phyloP scores from a whole-genome alignment of 768 basidiomycete species.

The Cantharellus anzutake region DNA sequence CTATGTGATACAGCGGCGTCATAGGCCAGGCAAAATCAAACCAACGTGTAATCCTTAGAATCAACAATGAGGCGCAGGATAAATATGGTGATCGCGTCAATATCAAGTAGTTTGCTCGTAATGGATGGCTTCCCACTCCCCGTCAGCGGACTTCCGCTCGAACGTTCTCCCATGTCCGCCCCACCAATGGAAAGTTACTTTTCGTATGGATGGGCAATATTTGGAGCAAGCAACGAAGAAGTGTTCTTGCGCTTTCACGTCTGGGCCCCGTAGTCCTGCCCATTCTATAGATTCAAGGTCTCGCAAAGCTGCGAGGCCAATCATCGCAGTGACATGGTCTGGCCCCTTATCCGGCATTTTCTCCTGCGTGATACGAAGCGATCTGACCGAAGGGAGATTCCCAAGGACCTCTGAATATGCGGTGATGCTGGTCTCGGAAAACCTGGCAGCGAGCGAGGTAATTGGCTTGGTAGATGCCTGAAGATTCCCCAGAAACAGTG shows the following conservation, averaged over 20 bases:
- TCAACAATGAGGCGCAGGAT: too few species aligned
- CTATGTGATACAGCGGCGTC: too few species aligned
- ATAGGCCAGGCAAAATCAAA: too few species aligned
- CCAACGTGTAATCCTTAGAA: too few species aligned
- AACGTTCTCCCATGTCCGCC: not conserved
- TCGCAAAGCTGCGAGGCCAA: not conserved
- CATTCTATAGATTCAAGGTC: not conserved
- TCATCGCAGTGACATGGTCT: not conserved
- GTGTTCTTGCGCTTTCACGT: not conserved
- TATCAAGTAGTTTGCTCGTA: too few species aligned
- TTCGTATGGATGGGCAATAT: not conserved
- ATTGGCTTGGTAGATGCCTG: not conserved
- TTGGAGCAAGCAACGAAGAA: not conserved
- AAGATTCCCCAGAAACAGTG: not conserved
- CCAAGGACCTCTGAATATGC: not conserved
- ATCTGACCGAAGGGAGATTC: not conserved
- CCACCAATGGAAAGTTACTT: not conserved
- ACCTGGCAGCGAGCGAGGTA: not conserved
- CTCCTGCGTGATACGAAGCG: not conserved
- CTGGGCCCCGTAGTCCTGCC: not conserved
- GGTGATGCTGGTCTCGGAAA: not conserved
- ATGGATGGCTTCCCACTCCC: not conserved
- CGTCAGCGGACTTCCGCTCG: not conserved
- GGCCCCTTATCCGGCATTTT: not conserved
- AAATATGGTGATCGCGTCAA: too few species aligned